Conservation (phyloP, 129 eudicot species). For the Flaveria robusta region DNA sequence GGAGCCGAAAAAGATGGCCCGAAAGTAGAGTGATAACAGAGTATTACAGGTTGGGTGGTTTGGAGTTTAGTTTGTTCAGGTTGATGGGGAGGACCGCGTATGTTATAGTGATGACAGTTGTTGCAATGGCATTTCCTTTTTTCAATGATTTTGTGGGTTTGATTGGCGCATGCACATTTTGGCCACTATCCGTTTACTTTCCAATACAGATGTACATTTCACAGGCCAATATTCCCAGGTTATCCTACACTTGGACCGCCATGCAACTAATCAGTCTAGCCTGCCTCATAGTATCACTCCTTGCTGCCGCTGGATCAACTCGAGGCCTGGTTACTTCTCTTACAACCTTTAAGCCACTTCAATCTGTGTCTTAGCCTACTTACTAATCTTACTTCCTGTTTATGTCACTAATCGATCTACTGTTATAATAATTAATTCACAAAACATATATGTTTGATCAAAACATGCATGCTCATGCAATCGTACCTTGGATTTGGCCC, state of each 20-base stretch:
- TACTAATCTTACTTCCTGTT: neutral
- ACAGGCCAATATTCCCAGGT: slow-evolving; percentile 43
- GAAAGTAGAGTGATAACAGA: slow-evolving; percentile 36
- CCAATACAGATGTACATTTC: slow-evolving; percentile 73
- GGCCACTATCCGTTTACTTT: slow-evolving; percentile 80
- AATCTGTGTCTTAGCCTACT: slow-evolving; percentile 10
- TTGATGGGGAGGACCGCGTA: slow-evolving; percentile 61
- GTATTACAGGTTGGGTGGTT: slow-evolving; percentile 32
- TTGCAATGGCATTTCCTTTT: slow-evolving; percentile 72
- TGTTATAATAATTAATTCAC: too few species aligned
- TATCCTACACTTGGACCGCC: slow-evolving; percentile 53
- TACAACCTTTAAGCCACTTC: neutral
- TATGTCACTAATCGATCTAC: neutral
- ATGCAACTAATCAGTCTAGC: slow-evolving; percentile 45
- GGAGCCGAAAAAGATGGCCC: slow-evolving; percentile 57
- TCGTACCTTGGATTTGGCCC: too few species aligned
- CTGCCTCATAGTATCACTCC: slow-evolving; percentile 57
- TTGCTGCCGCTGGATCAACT: neutral
- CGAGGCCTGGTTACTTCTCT: neutral
- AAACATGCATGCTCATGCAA: too few species aligned
- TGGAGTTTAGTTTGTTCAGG: slow-evolving; percentile 47
- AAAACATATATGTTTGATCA: too few species aligned
- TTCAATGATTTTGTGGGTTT: slow-evolving; percentile 75
- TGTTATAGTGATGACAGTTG: slow-evolving; percentile 47
- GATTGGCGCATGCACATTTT: slow-evolving; percentile 65